A percentile compares a stretch with the other conserved stretches of the same genome.
These are phyloP conservation scores for Neckera pumila DNA, from an alignment of 225 moss, liverwort and hornwort species.

Conservation along the genomic window DNA sequence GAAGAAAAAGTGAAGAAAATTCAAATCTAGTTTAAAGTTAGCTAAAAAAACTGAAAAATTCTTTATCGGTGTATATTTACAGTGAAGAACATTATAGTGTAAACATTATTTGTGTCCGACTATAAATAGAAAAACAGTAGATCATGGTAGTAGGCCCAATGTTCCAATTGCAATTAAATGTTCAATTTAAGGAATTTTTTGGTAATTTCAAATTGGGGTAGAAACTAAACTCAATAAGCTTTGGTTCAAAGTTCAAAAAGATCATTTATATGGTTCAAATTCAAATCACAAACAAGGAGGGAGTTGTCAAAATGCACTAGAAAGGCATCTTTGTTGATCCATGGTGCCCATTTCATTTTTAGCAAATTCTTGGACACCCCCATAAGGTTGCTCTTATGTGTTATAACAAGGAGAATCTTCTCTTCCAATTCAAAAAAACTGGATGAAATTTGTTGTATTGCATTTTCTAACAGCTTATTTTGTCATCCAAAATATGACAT, in stretches of 20 bases:
- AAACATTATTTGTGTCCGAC: background rate
- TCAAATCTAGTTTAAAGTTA: background rate
- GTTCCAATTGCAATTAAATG: background rate
- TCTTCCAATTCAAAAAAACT: background rate
- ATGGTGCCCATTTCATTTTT: background rate
- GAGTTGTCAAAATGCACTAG: background rate
- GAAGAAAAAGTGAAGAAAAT: background rate
- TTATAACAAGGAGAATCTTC: background rate
- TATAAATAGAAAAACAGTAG: background rate
- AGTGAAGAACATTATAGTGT: background rate
- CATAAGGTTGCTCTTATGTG: background rate
- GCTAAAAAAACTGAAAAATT: background rate
- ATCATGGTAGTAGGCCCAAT: background rate
- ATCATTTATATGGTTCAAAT: background rate
- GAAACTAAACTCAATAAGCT: background rate
- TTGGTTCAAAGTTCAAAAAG: background rate
- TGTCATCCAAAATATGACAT: background rate
- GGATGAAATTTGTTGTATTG: background rate
- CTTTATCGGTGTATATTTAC: background rate
- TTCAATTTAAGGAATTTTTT: background rate
- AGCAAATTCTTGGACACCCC: background rate
- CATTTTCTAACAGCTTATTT: background rate
- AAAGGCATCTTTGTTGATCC: background rate
- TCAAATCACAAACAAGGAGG: accelerated
- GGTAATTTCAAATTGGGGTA: background rate